A percentile compares a stretch with the other conserved stretches of the same genome.
phyloP scores from a whole-genome alignment of 2,329 filamentous ascomycete species.

The Colletotrichum tanaceti region DNA sequence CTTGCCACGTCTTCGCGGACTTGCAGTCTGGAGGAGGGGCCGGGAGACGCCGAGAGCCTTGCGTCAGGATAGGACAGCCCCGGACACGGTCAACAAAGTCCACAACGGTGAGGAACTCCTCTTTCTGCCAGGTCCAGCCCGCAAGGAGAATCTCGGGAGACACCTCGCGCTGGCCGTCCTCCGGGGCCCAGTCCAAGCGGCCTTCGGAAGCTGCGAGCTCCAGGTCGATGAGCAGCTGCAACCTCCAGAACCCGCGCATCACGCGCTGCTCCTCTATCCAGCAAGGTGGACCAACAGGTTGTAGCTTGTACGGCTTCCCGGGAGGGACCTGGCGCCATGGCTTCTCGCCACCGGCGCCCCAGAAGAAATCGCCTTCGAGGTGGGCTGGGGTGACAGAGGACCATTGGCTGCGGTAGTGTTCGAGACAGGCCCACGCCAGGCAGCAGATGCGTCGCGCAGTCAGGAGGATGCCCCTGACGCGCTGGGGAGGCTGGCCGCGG shows the following conservation, averaged over 20 bases:
- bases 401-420: constrained; percentile 11
- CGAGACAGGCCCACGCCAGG: constrained; percentile 16
- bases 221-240: constrained; percentile 23
- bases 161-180: background rate
- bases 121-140: constrained; percentile 17
- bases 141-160: background rate
- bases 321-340: constrained; percentile 9
- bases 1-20: constrained; percentile 9
- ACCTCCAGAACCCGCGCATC: constrained; percentile 31
- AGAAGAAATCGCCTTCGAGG: constrained; percentile 1
- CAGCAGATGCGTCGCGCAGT: constrained; percentile 16
- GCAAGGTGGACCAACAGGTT: background rate
- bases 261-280: constrained; percentile 35
- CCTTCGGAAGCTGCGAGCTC: background rate
- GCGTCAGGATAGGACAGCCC: background rate
- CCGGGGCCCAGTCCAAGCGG: background rate
- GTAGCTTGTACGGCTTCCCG: constrained; percentile 4
- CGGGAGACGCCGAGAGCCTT: background rate
- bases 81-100: constrained; percentile 22
- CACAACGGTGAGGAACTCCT: constrained; percentile 26
- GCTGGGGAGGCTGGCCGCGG: background rate
- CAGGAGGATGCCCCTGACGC: background rate
- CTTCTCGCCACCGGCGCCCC: constrained; percentile 5
- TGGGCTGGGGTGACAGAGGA: constrained; percentile 13
- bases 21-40: background rate